Evolutionary conservation across 441 rosid genomes (phyloP).

Genomic region (Mallotus japonicus): DNA sequence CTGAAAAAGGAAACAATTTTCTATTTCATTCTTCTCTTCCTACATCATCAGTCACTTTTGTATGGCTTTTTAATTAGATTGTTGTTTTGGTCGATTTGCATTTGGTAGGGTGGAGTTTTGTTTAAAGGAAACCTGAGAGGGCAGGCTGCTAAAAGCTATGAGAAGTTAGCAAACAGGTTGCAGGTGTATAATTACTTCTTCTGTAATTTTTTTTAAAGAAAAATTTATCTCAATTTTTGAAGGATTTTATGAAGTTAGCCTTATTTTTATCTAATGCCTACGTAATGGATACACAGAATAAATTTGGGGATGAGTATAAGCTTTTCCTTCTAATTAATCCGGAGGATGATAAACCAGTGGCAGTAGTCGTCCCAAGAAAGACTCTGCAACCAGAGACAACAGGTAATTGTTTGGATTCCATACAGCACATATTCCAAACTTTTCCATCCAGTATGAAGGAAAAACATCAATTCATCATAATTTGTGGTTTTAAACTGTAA

Average conservation of each 20-base stretch:
- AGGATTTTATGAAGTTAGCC: conserved; percentile 13
- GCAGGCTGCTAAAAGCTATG: conserved; percentile 72
- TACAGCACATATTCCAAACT: conserved; percentile 9
- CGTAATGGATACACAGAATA: conserved; percentile 50
- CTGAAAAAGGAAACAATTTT: background rate
- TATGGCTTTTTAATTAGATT: conserved; percentile 6
- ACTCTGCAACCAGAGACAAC: conserved; percentile 80
- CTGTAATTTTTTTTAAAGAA: background rate
- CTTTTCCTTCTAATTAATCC: conserved; percentile 85
- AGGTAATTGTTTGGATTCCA: conserved; percentile 37
- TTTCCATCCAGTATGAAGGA: conserved; percentile 2
- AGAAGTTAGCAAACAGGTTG: conserved; percentile 73
- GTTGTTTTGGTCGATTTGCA: conserved; percentile 19
- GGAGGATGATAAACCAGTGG: conserved; percentile 94
- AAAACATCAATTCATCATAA: background rate
- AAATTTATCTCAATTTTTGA: background rate
- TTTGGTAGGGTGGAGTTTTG: conserved; percentile 76
- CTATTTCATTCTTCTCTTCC: conserved; percentile 3
- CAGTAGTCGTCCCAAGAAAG: conserved; percentile 83
- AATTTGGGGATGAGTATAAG: conserved; percentile 78
- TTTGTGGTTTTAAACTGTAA: conserved; percentile 8
- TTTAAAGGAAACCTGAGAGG: conserved; percentile 96
- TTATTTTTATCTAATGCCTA: conserved; percentile 20
- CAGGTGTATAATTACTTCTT: conserved; percentile 40
- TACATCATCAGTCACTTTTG: too few species aligned